Evolutionary conservation across 2,329 filamentous ascomycete genomes (phyloP).

Genomic region (Xylariaceae sp.): DNA sequence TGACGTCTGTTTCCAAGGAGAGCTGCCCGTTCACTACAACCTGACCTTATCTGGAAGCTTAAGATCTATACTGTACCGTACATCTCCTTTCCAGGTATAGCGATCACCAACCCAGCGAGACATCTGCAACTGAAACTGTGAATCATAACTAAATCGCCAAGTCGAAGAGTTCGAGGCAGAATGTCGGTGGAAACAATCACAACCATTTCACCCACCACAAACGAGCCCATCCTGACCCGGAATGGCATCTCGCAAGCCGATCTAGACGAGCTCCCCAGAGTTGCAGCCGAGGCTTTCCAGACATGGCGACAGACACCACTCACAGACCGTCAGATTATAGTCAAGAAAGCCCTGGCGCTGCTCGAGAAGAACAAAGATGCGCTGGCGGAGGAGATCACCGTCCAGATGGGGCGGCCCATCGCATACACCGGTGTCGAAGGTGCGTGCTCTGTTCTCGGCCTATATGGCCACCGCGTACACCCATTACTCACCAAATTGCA

Average conservation of each 20-base stretch:
- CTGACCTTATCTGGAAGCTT: too few relatives aligned
- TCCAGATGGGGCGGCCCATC: slow-evolving; percentile 93
- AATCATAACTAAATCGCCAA: too few relatives aligned
- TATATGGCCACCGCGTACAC: neutral
- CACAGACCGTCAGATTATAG: slow-evolving; percentile 67
- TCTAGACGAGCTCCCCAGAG: slow-evolving; percentile 61
- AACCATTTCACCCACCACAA: slow-evolving; percentile 87
- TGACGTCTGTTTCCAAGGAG: too few relatives aligned
- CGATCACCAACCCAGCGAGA: too few relatives aligned
- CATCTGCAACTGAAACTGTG: too few relatives aligned
- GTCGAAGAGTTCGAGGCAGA: slow-evolving; percentile 13
- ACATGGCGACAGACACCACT: slow-evolving; percentile 70
- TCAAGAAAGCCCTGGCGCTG: slow-evolving; percentile 69
- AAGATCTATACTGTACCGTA: too few relatives aligned
- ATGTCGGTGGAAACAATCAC: slow-evolving; percentile 60
- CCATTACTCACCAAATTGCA: slow-evolving; percentile 9
- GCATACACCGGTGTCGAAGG: slow-evolving; percentile 72
- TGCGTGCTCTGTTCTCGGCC: slow-evolving; percentile 4
- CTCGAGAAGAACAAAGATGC: slow-evolving; percentile 67
- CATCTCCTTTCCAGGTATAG: too few relatives aligned
- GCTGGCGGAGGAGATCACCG: slow-evolving; percentile 75
- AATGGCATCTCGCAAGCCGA: slow-evolving; percentile 65
- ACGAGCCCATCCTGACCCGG: slow-evolving; percentile 73
- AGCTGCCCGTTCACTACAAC: too few relatives aligned
- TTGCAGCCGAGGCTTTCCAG: slow-evolving; percentile 67